Base-by-base conservation (phyloP, 768 basidiomycete species). In the Calocera cornea region DNA sequence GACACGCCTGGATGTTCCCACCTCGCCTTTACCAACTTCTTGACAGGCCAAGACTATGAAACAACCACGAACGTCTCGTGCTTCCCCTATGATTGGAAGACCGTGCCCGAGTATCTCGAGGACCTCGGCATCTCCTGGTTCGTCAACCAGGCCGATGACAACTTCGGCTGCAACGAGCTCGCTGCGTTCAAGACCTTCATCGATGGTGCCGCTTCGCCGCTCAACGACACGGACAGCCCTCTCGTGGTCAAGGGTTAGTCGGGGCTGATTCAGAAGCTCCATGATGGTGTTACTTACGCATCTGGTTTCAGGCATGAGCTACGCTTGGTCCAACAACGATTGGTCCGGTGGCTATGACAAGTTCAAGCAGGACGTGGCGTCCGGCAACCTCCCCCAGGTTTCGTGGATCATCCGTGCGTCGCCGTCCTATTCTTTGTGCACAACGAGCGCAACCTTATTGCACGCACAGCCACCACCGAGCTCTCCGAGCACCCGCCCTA, bases 401-500 rank as follows among this genome's bases (percentile, higher is more conserved):
- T 66, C 64, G 27, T 70, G 67, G 41, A 36, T 70, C 31, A 70
- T 70, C 41, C 47, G 65, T 34, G 2, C 54, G 54, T 60, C 5
- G 19, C 5, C 24, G 19, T 19, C 31, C 24, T 8, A 50, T 50
- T 33, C 24, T 33, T 27, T 60, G 14, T 33, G 22, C 31, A 16
- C 27, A 50, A 50, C n/a, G 14, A 41, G 44, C 44, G 24, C 19
- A 19, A 29, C 31, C 19, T 11, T 29, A 10, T 3, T 24, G 44
- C 19, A 8, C 54, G 31, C 54, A 33, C 27, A 50, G 54, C 11
- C 19, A 41, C 44, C 2, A 38, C 44, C n/a, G 69, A 70, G 33
- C 65, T 70, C 17, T 68, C 65, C n/a, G 69, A 70, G 60, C 69
- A 68, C 41, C 67, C 67, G 2, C 67, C 67, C n/a, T 29, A 60